Percentiles rank a stretch among this genome's conserved stretches.
Conservation (phyloP, 257 asterid genomes). For the Nemophila menziesii region DNA sequence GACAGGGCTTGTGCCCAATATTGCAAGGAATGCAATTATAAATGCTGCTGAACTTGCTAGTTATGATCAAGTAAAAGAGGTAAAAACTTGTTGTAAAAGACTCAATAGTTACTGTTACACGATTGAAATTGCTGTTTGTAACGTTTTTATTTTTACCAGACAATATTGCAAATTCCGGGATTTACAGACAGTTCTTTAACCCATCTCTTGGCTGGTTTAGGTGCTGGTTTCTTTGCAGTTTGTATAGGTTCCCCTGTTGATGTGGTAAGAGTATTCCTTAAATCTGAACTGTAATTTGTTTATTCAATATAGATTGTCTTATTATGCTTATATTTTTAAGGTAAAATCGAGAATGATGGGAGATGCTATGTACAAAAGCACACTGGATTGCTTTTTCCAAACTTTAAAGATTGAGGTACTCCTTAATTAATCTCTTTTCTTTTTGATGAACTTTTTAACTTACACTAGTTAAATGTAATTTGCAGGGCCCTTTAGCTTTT, state of each 20-base stretch:
- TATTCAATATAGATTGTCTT: neutral
- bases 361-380: constrained; percentile 58
- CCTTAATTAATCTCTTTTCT: constrained; percentile 5
- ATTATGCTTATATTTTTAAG: constrained; percentile 22
- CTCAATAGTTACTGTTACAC: neutral
- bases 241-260: constrained; percentile 91
- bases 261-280: constrained; percentile 48
- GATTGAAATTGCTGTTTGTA: constrained; percentile 1
- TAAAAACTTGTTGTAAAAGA: constrained; percentile 13
- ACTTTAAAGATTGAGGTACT: constrained; percentile 67
- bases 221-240: constrained; percentile 96
- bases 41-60: constrained; percentile 97
- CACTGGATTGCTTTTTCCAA: constrained; percentile 69
- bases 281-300: neutral
- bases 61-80: constrained; percentile 91
- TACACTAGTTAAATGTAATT: constrained; percentile 4
- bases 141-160: constrained; percentile 30
- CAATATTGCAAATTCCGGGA: constrained; percentile 60
- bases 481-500: constrained; percentile 69
- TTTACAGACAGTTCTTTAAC: constrained; percentile 65
- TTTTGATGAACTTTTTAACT: neutral
- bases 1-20: constrained; percentile 92
- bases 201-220: constrained; percentile 81
- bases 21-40: constrained; percentile 77
- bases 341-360: constrained; percentile 98